Conservation (phyloP, 225 moss, liverwort and hornwort species). For the Pseudisothecium myosuroides region DNA sequence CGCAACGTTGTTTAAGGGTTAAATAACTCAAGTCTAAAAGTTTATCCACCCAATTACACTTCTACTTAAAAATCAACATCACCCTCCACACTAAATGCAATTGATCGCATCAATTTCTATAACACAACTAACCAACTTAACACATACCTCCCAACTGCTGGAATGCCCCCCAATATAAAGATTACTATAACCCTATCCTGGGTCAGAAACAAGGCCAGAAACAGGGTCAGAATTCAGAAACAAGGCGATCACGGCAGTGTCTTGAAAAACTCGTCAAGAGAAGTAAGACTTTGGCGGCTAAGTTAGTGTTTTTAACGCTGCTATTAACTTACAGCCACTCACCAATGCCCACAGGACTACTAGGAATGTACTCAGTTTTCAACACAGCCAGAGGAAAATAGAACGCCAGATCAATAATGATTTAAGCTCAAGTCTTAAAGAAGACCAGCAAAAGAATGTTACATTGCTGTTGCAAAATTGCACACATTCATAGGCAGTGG, state of each 20-base stretch:
- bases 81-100: not conserved
- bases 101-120: not conserved
- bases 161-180: not conserved
- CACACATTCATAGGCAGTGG: slow-evolving; percentile 3
- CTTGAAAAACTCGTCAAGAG: not conserved
- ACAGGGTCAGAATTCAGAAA: not conserved
- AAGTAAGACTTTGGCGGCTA: not conserved
- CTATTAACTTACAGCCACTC: not conserved
- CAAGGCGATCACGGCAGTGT: not conserved
- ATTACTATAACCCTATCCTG: not conserved
- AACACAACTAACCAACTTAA: not conserved
- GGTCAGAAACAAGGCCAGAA: not conserved
- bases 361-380: not conserved
- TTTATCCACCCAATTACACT: not conserved
- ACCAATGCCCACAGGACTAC: not conserved
- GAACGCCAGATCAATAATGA: not conserved
- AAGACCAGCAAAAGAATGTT: slow-evolving; percentile 15
- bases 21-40: not conserved
- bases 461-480: slow-evolving; percentile 18
- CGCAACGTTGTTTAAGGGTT: too few species aligned
- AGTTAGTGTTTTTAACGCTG: not conserved
- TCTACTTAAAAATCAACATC: not conserved
- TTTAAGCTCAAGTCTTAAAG: not conserved
- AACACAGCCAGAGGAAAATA: not conserved
- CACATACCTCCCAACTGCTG: not conserved